Conservation (phyloP, 768 basidiomycete genomes). For the Naganishia vishniacii region DNA sequence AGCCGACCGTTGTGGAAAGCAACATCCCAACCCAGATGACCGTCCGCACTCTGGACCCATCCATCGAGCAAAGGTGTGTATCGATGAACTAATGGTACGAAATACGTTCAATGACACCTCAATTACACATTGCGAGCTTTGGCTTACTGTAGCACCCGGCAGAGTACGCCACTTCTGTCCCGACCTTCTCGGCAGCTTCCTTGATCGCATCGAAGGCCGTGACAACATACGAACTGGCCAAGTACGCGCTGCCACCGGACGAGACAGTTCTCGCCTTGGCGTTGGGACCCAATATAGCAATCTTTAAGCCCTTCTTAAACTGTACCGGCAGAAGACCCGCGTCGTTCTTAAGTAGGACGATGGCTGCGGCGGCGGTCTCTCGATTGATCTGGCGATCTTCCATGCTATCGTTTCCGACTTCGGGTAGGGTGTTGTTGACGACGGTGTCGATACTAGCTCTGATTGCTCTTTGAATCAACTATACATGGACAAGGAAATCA, state of each 20-base stretch:
- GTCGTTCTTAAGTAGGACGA: conserved; percentile 65
- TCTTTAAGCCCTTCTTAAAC: conserved; percentile 45
- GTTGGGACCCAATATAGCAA: conserved; percentile 68
- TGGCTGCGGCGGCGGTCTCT: conserved; percentile 55
- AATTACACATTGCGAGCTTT: conserved; percentile 6
- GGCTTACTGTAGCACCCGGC: conserved; percentile 61
- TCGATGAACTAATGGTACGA: conserved; percentile 55
- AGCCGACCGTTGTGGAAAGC: conserved; percentile 60
- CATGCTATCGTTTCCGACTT: conserved; percentile 5
- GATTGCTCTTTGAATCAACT: background rate
- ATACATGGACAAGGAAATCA: background rate
- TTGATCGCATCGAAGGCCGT: conserved; percentile 60
- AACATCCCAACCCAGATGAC: conserved; percentile 60
- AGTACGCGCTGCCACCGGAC: conserved; percentile 65
- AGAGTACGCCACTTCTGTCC: conserved; percentile 55
- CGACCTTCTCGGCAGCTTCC: conserved; percentile 52
- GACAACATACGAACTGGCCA: conserved; percentile 63
- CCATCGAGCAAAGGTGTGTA: conserved; percentile 63
- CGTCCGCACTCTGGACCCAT: conserved; percentile 53
- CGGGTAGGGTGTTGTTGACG: conserved; percentile 4
- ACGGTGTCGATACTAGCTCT: conserved; percentile 1
- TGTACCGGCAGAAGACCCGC: conserved; percentile 53
- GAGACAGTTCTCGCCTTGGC: conserved; percentile 63
- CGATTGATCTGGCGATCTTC: conserved; percentile 1
- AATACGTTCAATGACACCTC: background rate